Evolutionary conservation across 2,329 filamentous ascomycete genomes (phyloP).

Genomic region (Aureobasidium sp.): DNA sequence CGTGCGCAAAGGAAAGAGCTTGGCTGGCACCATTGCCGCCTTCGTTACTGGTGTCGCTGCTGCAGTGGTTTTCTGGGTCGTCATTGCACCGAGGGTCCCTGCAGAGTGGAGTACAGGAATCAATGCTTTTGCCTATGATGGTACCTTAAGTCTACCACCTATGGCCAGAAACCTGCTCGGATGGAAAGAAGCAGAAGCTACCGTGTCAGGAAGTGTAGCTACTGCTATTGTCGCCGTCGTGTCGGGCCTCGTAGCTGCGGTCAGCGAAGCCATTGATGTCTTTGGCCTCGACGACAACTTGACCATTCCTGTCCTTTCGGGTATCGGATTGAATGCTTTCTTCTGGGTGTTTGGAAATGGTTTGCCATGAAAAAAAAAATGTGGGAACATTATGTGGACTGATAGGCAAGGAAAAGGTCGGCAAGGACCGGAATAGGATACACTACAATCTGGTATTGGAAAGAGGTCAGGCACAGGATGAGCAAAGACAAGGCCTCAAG

Average conservation of each 20-base stretch:
- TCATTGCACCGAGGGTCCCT: slow-evolving; percentile 55
- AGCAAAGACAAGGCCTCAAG: no score
- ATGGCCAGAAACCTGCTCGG: slow-evolving; percentile 52
- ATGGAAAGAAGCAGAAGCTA: slow-evolving; percentile 50
- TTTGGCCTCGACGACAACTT: slow-evolving; percentile 97
- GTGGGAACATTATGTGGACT: neutral
- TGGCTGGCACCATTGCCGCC: slow-evolving; percentile 81
- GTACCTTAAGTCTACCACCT: slow-evolving; percentile 61
- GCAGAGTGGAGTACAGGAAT: slow-evolving; percentile 31
- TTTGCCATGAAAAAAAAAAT: neutral
- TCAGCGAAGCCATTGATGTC: slow-evolving; percentile 83
- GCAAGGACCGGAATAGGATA: neutral
- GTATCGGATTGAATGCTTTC: slow-evolving; percentile 83
- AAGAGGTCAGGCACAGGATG: neutral
- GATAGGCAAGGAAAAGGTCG: neutral
- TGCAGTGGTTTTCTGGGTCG: slow-evolving; percentile 82
- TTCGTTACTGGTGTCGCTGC: slow-evolving; percentile 76
- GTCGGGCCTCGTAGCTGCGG: slow-evolving; percentile 81
- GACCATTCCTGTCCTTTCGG: slow-evolving; percentile 88
- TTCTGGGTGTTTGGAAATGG: slow-evolving; percentile 67
- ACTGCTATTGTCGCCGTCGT: slow-evolving; percentile 75
- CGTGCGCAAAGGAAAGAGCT: slow-evolving; percentile 78
- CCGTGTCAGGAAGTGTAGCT: slow-evolving; percentile 63
- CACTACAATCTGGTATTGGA: neutral
- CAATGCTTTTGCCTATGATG: slow-evolving; percentile 74